Evolutionary conservation across 2,329 filamentous ascomycete genomes (phyloP), one percentile per base, ranked within the genome.

Genomic region (Aspergillus sojae): DNA sequence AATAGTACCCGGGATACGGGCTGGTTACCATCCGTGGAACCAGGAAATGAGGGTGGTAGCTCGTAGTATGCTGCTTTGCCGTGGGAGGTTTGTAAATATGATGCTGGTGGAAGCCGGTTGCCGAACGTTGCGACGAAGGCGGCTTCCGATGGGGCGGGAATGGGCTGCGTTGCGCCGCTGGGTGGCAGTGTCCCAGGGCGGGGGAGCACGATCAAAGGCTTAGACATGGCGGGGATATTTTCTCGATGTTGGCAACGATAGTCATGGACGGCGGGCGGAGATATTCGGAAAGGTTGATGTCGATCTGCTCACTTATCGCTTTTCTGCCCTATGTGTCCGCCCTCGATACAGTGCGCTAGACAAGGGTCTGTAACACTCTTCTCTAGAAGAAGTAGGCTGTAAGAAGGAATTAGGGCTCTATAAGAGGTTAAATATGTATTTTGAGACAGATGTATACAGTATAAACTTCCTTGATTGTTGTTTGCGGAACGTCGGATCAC

Each of bases 1-100:
- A 86, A 70, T 0, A 86, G 72, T 0, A 84, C 76, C 5, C 74
- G 76, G 1, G 59, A 39, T 9, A 68, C 54, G 7, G 58, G 41
- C 9, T 26, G 46, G 5, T 57, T 16, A 4, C 7, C 12, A 14
- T 57, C 39, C 26, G 61, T 12, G 0, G 63, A 28, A 3, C 41
- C 4, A 32, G 55, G 21, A 14, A 21, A 61, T 21, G 41, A 61
- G 12, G 59, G 30, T 9, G 21, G 30, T n/a, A 71, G 50, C 26
- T 63, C 55, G 59, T 72, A 71, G 46, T 72, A 72, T 21, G 70
- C 70, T 1, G 61, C 65, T 43, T 30, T 57, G 41, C 69, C 70
- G 21, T 60, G 36, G 4, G 58, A 23, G 0, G 69, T 71, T 19
- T 69, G 58, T 11, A 72, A 57, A 58, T 70, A 73, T 23, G 63